Evolutionary conservation across 2,329 filamentous ascomycete species (phyloP).

Genomic region (Onygenales sp.): DNA sequence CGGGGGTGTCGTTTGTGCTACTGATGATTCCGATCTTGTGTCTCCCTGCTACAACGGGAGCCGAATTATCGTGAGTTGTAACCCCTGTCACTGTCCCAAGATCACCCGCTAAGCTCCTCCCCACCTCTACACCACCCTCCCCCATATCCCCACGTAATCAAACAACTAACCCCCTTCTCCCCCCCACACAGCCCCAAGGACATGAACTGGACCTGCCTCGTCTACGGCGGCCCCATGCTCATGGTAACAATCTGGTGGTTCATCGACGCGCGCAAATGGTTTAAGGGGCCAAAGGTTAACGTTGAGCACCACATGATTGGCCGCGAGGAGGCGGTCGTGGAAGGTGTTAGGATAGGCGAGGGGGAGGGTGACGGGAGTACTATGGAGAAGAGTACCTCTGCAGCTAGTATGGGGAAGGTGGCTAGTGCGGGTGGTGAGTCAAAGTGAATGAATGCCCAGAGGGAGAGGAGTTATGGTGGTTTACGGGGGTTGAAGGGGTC

Average conservation of each 20-base stretch:
- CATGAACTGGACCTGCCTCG: conserved; percentile 63
- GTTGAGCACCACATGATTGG: conserved; percentile 40
- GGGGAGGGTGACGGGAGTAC: neutral
- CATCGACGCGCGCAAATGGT: conserved; percentile 57
- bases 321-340: neutral
- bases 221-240: conserved; percentile 57
- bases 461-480: neutral
- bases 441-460: neutral
- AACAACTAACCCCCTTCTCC: neutral
- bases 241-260: conserved; percentile 53
- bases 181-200: conserved; percentile 23
- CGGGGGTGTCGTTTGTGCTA: conserved; percentile 50
- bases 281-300: conserved; percentile 61
- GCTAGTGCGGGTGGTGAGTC: neutral
- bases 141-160: conserved; percentile 2
- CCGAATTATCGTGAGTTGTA: conserved; percentile 38
- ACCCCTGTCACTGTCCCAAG: neutral
- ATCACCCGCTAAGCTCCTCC: neutral
- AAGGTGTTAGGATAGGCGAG: neutral
- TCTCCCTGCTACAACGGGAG: conserved; percentile 49
- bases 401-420: neutral
- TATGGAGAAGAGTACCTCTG: neutral
- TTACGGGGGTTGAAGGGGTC: too few relatives aligned
- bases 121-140: neutral
- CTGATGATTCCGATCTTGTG: conserved; percentile 62